Evolutionary conservation across 345 rosid species (phyloP).

Genomic region (Psidium guajava): DNA sequence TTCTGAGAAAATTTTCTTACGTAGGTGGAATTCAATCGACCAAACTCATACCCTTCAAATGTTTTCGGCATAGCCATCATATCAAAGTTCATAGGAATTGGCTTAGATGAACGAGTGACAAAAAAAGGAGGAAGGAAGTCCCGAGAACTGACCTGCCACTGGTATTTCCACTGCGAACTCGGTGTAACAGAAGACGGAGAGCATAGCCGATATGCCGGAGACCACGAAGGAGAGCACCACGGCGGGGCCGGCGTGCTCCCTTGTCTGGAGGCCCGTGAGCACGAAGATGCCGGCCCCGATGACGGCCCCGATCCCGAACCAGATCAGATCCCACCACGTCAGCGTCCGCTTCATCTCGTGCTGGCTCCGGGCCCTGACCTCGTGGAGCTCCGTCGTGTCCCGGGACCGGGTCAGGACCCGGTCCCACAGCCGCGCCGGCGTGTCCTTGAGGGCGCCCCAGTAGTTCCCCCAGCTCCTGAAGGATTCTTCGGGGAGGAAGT

Average conservation of each 20-base stretch:
- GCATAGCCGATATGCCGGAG: constrained; percentile 87
- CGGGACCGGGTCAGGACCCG: constrained; percentile 51
- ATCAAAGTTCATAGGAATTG: background rate
- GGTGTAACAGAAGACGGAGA: constrained; percentile 90
- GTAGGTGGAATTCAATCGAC: background rate
- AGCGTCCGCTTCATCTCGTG: constrained; percentile 84
- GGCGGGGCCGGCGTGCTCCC: constrained; percentile 51
- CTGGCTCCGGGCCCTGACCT: constrained; percentile 64
- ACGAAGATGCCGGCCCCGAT: constrained; percentile 89
- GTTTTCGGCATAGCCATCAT: background rate
- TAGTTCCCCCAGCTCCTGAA: constrained; percentile 58
- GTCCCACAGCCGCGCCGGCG: constrained; percentile 48
- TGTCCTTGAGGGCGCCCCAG: constrained; percentile 42
- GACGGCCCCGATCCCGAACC: constrained; percentile 93
- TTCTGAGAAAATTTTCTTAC: background rate
- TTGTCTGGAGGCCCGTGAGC: constrained; percentile 66
- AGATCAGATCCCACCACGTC: constrained; percentile 91
- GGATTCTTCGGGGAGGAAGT: constrained; percentile 86
- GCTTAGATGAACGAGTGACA: background rate
- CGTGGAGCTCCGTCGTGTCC: constrained; percentile 68
- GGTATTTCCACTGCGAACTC: constrained; percentile 98
- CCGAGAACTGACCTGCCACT: constrained; percentile 34
- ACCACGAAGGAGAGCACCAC: constrained; percentile 74
- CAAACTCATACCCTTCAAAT: background rate
- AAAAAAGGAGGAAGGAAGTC: background rate